Evolutionary conservation across 768 basidiomycete species (phyloP).

Genomic region (Termitomyces heimii): DNA sequence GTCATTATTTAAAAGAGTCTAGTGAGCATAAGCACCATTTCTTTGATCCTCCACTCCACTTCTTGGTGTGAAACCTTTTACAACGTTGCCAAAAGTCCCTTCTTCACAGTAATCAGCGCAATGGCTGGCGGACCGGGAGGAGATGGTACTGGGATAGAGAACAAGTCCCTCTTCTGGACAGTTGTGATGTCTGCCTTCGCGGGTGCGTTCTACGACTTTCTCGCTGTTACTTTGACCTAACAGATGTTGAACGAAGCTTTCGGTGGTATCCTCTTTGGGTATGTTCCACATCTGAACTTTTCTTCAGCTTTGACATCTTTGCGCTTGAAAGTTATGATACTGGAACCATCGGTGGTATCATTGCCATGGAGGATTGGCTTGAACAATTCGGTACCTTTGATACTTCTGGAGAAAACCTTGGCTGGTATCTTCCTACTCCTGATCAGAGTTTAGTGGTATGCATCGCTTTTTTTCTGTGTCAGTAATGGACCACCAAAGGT

Average conservation of each 20-base stretch:
- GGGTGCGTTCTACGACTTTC: conserved; percentile 20
- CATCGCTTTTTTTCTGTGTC: neutral
- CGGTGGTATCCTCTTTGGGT: conserved; percentile 45
- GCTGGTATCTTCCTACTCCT: conserved; percentile 36
- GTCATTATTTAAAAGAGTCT: neutral
- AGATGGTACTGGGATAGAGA: conserved; percentile 22
- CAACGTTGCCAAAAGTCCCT: neutral
- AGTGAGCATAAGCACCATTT: neutral
- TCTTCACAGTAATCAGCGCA: conserved; percentile 1
- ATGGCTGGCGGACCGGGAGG: conserved; percentile 29
- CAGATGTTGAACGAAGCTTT: conserved; percentile 21
- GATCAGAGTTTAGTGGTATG: conserved; percentile 34
- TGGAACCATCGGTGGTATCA: conserved; percentile 76
- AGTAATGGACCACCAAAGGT: neutral
- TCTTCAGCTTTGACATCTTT: neutral
- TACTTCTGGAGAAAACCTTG: conserved; percentile 11
- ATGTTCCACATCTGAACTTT: neutral
- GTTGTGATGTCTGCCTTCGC: conserved; percentile 33
- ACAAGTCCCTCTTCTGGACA: conserved; percentile 25
- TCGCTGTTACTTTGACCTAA: neutral
- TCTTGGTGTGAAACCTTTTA: neutral
- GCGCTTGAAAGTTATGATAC: conserved; percentile 64
- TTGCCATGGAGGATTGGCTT: conserved; percentile 56
- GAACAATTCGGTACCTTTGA: conserved; percentile 37
- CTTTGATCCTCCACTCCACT: conserved; percentile 1